phyloP scores from a whole-genome alignment of 495 filamentous ascomycete genomes.

The Penicillium robsamsonii region DNA sequence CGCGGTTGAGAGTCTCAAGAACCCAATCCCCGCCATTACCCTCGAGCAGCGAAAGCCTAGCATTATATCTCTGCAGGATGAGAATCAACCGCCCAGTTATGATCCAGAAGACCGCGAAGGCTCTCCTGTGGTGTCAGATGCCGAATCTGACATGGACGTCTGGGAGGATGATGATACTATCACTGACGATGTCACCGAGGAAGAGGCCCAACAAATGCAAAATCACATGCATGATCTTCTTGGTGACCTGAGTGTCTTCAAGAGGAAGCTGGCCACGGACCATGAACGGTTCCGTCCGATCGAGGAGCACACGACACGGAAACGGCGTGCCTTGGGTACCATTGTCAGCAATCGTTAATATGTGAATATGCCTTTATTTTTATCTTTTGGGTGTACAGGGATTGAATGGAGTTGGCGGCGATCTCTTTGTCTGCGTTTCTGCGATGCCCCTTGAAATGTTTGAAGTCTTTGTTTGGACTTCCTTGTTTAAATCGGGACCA shows the following conservation, averaged over 20 bases:
- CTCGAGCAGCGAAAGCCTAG: conserved; percentile 39
- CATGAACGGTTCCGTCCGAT: conserved; percentile 51
- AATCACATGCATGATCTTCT: conserved; percentile 68
- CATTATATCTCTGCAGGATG: conserved; percentile 38
- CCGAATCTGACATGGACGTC: conserved; percentile 36
- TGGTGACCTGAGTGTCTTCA: conserved; percentile 76
- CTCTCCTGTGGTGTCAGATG: conserved; percentile 29
- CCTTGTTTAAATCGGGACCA: conserved; percentile 13
- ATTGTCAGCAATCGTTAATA: conserved; percentile 37
- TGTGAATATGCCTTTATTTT: conserved; percentile 16
- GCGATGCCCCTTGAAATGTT: neutral
- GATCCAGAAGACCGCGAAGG: conserved; percentile 40
- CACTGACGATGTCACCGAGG: conserved; percentile 27
- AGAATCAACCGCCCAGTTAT: conserved; percentile 35
- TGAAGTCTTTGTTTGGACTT: conserved; percentile 4
- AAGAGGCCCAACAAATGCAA: conserved; percentile 59
- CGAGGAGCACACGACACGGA: conserved; percentile 23
- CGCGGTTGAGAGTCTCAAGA: conserved; percentile 79
- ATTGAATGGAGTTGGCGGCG: conserved; percentile 27
- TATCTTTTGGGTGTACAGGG: conserved; percentile 25
- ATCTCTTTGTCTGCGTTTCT: conserved; percentile 17
- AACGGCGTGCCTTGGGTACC: conserved; percentile 38
- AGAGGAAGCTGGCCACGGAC: conserved; percentile 80
- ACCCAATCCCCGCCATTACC: conserved; percentile 65
- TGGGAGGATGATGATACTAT: conserved; percentile 42